Conservation (phyloP, 129 eudicot species). For the Deinandra increscens region DNA sequence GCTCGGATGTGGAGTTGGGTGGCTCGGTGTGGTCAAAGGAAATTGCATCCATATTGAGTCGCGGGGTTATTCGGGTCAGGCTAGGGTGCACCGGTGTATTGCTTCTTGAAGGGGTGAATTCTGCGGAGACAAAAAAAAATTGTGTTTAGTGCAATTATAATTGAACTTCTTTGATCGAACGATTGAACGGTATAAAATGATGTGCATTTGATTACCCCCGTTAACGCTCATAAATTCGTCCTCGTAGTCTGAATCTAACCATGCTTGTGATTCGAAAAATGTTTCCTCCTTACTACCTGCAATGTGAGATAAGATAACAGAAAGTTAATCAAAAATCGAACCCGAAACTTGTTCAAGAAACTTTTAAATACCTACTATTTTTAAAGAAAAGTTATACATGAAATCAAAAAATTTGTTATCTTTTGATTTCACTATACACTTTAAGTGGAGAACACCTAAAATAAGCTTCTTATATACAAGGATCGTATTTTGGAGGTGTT, state of each 20-base stretch:
- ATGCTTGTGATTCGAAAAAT: constrained; percentile 67
- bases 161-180: not conserved
- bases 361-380: no score
- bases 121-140: constrained; percentile 18
- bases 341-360: no score
- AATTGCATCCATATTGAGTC: not conserved
- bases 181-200: not conserved
- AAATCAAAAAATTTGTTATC: no score
- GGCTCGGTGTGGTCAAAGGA: not conserved
- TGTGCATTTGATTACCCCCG: constrained; percentile 44
- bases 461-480: no score
- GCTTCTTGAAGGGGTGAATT: constrained; percentile 64
- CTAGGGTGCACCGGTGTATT: constrained; percentile 58
- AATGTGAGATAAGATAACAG: not conserved
- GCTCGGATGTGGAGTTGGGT: not conserved
- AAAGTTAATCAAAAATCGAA: no score
- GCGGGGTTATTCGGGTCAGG: constrained; percentile 15
- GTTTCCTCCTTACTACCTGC: constrained; percentile 67
- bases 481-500: no score
- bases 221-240: constrained; percentile 60
- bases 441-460: no score
- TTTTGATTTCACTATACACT: no score
- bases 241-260: constrained; percentile 73
- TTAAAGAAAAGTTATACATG: no score
- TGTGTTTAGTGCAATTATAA: not conserved